Percentiles rank a stretch among this genome's conserved stretches.
Conservation (phyloP, 2,329 filamentous ascomycete species). For the Pseudogymnoascus sp. region DNA sequence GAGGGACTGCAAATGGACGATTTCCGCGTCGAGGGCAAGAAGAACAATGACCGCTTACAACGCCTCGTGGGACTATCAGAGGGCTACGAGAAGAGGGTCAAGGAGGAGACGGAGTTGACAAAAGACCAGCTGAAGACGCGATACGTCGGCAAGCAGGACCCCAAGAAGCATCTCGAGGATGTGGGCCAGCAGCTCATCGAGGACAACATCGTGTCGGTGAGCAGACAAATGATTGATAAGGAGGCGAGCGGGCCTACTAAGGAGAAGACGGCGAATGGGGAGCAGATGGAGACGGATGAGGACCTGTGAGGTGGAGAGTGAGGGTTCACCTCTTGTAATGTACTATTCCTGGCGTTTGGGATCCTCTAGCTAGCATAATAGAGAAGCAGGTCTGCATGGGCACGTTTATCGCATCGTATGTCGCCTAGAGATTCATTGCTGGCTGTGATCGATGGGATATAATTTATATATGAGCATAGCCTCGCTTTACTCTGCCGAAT, state of each 20-base stretch:
- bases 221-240: conserved; percentile 98
- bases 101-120: conserved; percentile 94
- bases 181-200: conserved; percentile 95
- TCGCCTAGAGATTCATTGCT: background rate
- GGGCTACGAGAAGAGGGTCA: conserved; percentile 96
- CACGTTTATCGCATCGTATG: background rate
- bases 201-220: conserved; percentile 98
- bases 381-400: conserved; percentile 11
- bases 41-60: conserved; percentile 82
- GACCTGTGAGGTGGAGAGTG: conserved; percentile 8
- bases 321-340: conserved; percentile 2
- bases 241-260: conserved; percentile 85
- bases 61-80: conserved; percentile 83
- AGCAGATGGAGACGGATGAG: conserved; percentile 64
- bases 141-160: conserved; percentile 97
- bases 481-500: too few relatives aligned
- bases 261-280: conserved; percentile 45
- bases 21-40: conserved; percentile 73
- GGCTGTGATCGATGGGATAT: too few relatives aligned
- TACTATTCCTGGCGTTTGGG: conserved; percentile 11
- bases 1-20: conserved; percentile 96
- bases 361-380: conserved; percentile 10
- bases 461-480: background rate
- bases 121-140: conserved; percentile 97
- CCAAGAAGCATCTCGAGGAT: conserved; percentile 98